Evolutionary conservation across 495 filamentous ascomycete genomes (phyloP).

Genomic region (Penicillium parvum): DNA sequence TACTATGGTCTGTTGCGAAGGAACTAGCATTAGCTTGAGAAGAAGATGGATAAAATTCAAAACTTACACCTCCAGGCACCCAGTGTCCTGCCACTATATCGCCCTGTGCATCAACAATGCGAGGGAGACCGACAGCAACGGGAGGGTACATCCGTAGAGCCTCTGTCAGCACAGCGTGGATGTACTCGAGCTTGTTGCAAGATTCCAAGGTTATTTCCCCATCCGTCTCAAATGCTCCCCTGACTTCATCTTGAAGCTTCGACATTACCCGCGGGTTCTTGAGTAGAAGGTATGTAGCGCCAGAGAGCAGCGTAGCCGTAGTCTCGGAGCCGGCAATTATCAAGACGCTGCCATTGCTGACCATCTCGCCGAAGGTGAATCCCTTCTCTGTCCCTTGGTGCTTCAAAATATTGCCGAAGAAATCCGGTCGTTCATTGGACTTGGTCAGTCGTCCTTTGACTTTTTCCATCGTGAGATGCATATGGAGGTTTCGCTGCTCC

Average conservation of each 20-base stretch:
- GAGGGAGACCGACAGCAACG: constrained; percentile 40
- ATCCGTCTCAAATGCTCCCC: constrained; percentile 41
- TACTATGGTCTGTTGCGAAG: constrained; percentile 39
- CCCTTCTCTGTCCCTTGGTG: constrained; percentile 25
- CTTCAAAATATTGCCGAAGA: constrained; percentile 20
- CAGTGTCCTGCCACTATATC: constrained; percentile 45
- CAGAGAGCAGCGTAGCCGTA: constrained; percentile 54
- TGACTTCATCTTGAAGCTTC: constrained; percentile 48
- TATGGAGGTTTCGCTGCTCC: constrained; percentile 24
- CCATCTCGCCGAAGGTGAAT: constrained; percentile 37
- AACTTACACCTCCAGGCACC: constrained; percentile 32
- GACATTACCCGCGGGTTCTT: constrained; percentile 39
- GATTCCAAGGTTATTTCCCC: constrained; percentile 48
- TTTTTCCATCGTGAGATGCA: constrained; percentile 12
- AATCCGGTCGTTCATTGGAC: constrained; percentile 19
- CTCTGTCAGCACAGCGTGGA: constrained; percentile 55
- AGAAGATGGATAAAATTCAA: background rate
- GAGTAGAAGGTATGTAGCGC: constrained; percentile 48
- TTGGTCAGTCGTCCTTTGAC: constrained; percentile 13
- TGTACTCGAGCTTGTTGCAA: constrained; percentile 46
- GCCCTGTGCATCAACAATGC: constrained; percentile 38
- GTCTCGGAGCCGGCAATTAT: constrained; percentile 58
- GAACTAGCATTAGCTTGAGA: too few species aligned
- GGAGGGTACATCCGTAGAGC: constrained; percentile 55
- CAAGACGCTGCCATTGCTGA: constrained; percentile 33